Percentiles rank a stretch among this genome's conserved stretches.
phyloP scores from a whole-genome alignment of 83 land plant species.

The Picea abies region DNA sequence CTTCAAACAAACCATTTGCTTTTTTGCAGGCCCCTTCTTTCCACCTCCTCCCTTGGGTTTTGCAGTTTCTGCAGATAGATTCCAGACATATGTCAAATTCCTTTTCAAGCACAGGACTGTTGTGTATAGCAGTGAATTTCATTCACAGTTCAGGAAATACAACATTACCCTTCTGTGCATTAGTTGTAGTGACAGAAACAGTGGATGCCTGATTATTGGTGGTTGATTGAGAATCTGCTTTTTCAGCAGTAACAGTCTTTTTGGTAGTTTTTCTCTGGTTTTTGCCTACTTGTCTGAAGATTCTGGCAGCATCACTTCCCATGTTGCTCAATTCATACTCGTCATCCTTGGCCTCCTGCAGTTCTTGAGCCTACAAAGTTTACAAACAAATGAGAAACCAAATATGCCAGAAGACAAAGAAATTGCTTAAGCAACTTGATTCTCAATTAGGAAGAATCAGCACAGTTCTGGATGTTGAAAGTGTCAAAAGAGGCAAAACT shows the following conservation, averaged over 20 bases:
- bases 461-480: neutral
- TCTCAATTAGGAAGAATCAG: neutral
- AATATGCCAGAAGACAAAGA: neutral
- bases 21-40: slow-evolving; percentile 16
- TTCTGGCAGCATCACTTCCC: slow-evolving; percentile 18
- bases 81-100: neutral
- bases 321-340: slow-evolving; percentile 45
- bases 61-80: neutral
- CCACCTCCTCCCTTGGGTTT: slow-evolving; percentile 15
- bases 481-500: slow-evolving; percentile 20
- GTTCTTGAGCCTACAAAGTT: slow-evolving; percentile 65
- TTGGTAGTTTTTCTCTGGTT: slow-evolving; percentile 40
- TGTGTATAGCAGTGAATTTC: too few relatives aligned
- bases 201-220: neutral
- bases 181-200: neutral
- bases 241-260: slow-evolving; percentile 21
- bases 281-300: slow-evolving; percentile 47
- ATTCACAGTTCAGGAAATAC: neutral
- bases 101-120: neutral
- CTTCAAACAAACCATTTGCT: slow-evolving; percentile 1
- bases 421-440: neutral
- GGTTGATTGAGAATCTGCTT: neutral
- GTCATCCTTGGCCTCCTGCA: slow-evolving; percentile 60
- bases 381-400: neutral
- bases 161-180: slow-evolving; percentile 12